A percentile compares a stretch with the other conserved stretches of the same genome.
Conservation (phyloP, 352 stramenopile species). For the Phytopythium vexans region DNA sequence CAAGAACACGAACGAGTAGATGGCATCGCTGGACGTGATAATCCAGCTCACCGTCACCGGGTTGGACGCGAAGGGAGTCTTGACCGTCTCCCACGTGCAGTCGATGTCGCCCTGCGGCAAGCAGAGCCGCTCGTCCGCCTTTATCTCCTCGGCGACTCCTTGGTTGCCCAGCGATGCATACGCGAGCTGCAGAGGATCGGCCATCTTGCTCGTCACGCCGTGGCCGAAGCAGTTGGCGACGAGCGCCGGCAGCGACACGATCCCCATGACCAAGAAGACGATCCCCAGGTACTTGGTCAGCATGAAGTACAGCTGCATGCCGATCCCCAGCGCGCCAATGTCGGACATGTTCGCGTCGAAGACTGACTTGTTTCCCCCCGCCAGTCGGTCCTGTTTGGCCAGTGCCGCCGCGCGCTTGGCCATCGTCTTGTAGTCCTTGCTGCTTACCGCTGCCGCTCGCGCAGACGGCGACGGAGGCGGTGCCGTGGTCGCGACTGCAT, state of each 20-base stretch:
- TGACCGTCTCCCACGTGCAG: slow-evolving; percentile 61
- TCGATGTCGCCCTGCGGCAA: slow-evolving; percentile 57
- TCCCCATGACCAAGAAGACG: slow-evolving; percentile 67
- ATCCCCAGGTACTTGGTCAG: slow-evolving; percentile 72
- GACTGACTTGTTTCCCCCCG: slow-evolving; percentile 58
- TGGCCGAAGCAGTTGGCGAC: slow-evolving; percentile 63
- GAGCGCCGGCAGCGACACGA: slow-evolving; percentile 61
- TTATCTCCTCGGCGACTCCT: slow-evolving; percentile 61
- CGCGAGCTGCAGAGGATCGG: slow-evolving; percentile 64
- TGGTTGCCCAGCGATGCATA: slow-evolving; percentile 79
- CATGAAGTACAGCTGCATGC: slow-evolving; percentile 85
- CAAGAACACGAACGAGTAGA: slow-evolving; percentile 71
- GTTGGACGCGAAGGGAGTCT: slow-evolving; percentile 63
- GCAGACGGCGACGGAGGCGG: slow-evolving; percentile 4
- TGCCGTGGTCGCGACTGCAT: background rate
- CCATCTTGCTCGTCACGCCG: slow-evolving; percentile 60
- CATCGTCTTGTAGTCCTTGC: slow-evolving; percentile 55
- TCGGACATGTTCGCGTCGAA: slow-evolving; percentile 66
- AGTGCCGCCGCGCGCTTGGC: slow-evolving; percentile 35
- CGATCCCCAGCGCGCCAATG: slow-evolving; percentile 77
- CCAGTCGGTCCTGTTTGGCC: slow-evolving; percentile 58
- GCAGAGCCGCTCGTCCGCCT: slow-evolving; percentile 36
- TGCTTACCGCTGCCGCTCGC: slow-evolving; percentile 5
- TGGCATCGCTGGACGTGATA: slow-evolving; percentile 55
- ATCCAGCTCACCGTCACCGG: slow-evolving; percentile 69